Conservation (phyloP, 495 filamentous ascomycete species). For the Lasiosphaeriaceae sp. region DNA sequence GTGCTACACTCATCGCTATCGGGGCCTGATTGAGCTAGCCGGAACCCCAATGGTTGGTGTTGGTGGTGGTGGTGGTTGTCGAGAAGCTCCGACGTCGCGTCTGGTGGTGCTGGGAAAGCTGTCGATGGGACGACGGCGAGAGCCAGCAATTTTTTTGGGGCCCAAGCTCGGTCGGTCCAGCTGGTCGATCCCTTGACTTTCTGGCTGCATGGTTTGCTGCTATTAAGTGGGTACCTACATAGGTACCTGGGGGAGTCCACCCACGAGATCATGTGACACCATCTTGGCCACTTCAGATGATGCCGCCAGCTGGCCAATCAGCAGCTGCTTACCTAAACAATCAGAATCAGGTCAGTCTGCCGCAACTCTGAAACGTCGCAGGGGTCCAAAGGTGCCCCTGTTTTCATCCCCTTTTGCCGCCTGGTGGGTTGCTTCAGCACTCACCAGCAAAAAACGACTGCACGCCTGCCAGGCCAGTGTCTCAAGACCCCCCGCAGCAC, state of each 20-base stretch:
- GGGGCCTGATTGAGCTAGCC: background rate
- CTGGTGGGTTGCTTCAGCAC: slow-evolving; percentile 5
- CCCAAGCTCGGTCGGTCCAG: slow-evolving; percentile 6
- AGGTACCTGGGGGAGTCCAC: background rate
- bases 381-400: background rate
- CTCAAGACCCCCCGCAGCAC: slow-evolving; percentile 5
- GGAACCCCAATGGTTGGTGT: background rate
- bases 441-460: no score
- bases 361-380: slow-evolving; percentile 37
- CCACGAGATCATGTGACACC: background rate
- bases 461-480: background rate
- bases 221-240: no score
- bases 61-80: slow-evolving; percentile 2
- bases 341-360: slow-evolving; percentile 33
- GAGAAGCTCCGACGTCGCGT: slow-evolving; percentile 1
- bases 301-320: slow-evolving; percentile 15
- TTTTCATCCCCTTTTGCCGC: background rate
- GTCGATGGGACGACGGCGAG: background rate
- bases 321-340: slow-evolving; percentile 13
- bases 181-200: background rate
- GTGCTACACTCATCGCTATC: slow-evolving; percentile 29
- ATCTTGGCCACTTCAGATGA: background rate
- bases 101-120: background rate
- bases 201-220: background rate
- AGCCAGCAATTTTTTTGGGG: slow-evolving; percentile 20